phyloP scores from a whole-genome alignment of 1,139 yeast genomes.

The Protomyces pachydermus region DNA sequence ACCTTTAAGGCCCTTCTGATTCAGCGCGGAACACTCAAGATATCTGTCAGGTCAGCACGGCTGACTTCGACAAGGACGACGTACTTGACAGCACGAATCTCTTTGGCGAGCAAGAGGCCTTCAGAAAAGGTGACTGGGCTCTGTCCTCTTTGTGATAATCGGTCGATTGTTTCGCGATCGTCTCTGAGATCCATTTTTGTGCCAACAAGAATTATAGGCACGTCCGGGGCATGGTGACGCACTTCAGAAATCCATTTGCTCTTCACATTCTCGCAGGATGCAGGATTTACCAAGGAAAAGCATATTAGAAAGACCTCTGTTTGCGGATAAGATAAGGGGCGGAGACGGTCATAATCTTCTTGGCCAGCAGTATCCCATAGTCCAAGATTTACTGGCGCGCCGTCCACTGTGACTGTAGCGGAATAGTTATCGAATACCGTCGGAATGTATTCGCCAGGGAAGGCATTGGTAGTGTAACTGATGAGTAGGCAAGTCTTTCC shows the following conservation, averaged over 20 bases:
- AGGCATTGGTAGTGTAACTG: conserved; percentile 86
- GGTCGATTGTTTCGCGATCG: conserved; percentile 69
- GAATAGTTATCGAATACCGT: conserved; percentile 80
- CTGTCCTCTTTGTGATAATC: conserved; percentile 57
- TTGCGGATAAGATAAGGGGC: conserved; percentile 90
- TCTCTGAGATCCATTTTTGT: conserved; percentile 83
- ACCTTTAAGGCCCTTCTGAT: conserved; percentile 66
- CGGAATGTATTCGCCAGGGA: conserved; percentile 93
- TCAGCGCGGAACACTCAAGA: conserved; percentile 89
- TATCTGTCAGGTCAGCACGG: conserved; percentile 39
- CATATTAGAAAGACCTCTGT: conserved; percentile 85
- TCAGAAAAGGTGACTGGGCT: conserved; percentile 61
- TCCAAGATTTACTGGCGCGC: conserved; percentile 65
- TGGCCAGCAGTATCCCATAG: conserved; percentile 99
- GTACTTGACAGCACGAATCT: conserved; percentile 60
- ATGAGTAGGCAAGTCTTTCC: conserved; percentile 88
- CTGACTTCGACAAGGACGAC: not conserved
- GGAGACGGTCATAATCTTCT: conserved; percentile 82
- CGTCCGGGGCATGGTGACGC: conserved; percentile 77
- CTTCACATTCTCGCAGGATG: conserved; percentile 67
- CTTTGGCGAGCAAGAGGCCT: conserved; percentile 64
- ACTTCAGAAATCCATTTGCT: conserved; percentile 76
- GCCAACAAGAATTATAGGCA: conserved; percentile 73
- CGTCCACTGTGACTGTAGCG: conserved; percentile 77
- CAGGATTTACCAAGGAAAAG: conserved; percentile 78